phyloP scores from a whole-genome alignment of 2,329 filamentous ascomycete genomes.

The Emydomyces testavorans region DNA sequence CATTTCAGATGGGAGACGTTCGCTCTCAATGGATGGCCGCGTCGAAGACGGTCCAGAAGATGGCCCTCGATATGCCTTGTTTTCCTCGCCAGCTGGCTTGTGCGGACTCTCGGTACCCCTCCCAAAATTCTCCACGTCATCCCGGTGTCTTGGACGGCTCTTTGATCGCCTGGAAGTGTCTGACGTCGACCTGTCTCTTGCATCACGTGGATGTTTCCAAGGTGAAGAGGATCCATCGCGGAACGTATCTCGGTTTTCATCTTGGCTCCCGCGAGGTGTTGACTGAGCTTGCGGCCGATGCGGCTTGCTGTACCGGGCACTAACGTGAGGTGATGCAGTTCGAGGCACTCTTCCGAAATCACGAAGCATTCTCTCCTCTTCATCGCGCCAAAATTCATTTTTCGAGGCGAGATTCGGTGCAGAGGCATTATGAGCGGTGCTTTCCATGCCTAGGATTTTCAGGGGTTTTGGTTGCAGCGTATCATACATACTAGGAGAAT shows the following conservation, averaged over 20 bases:
- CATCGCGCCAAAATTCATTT: constrained; percentile 30
- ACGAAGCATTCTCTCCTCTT: constrained; percentile 26
- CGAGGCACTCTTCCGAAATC: constrained; percentile 28
- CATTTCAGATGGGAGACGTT: constrained; percentile 17
- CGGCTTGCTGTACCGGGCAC: constrained; percentile 17
- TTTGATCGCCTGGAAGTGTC: constrained; percentile 44
- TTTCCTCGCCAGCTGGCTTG: constrained; percentile 21
- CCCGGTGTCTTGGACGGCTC: constrained; percentile 42
- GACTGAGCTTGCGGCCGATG: constrained; percentile 11
- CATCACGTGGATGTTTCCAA: constrained; percentile 26
- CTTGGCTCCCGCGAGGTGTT: constrained; percentile 23
- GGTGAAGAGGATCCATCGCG: constrained; percentile 29
- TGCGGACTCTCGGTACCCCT: constrained; percentile 33
- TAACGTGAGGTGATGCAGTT: constrained; percentile 30
- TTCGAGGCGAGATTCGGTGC: constrained; percentile 25
- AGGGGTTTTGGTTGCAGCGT: constrained; percentile 27
- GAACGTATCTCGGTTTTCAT: constrained; percentile 28
- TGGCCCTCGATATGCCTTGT: constrained; percentile 20
- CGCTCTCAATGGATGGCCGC: constrained; percentile 30
- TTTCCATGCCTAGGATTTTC: constrained; percentile 34
- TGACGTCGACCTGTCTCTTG: constrained; percentile 45
- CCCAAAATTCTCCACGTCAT: constrained; percentile 43
- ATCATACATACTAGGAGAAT: constrained; percentile 23
- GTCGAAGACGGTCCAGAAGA: constrained; percentile 26
- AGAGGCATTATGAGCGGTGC: constrained; percentile 23